These are phyloP conservation scores for Solanum sparsipilum DNA, from an alignment of 257 asterid genomes.

Conservation along the genomic window DNA sequence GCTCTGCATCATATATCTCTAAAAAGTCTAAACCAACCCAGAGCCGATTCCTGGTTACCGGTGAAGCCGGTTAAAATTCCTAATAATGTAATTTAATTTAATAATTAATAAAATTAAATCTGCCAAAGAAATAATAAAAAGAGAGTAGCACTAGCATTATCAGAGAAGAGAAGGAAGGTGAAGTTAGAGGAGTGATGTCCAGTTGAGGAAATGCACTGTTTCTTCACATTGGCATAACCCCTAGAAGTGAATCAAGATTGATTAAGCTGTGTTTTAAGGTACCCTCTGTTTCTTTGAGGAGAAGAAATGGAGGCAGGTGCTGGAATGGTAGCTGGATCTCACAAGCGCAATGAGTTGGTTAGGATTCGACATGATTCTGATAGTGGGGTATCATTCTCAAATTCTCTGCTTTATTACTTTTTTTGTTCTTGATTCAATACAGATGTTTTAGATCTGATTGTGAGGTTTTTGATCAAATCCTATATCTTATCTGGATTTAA, in stretches of 20 bases:
- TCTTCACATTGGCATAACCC: neutral
- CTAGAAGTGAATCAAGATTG: neutral
- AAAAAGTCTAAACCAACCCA: neutral
- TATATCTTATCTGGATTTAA: neutral
- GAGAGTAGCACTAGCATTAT: neutral
- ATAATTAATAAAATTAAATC: neutral
- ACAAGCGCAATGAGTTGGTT: conserved; percentile 67
- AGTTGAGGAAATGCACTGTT: conserved; percentile 16
- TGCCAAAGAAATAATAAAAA: neutral
- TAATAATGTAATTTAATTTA: neutral
- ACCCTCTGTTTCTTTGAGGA: conserved; percentile 3
- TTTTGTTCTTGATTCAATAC: neutral
- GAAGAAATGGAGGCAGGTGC: conserved; percentile 60
- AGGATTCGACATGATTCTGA: conserved; percentile 66
- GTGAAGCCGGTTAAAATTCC: neutral
- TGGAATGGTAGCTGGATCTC: conserved; percentile 91
- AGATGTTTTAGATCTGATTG: conserved; percentile 28
- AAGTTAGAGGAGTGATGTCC: neutral
- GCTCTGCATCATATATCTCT: neutral
- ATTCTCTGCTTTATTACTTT: neutral
- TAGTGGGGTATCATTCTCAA: conserved; percentile 42
- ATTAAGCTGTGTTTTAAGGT: neutral
- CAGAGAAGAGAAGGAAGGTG: neutral
- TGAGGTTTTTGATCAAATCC: neutral
- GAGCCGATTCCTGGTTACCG: neutral